Evolutionary conservation across 2,329 filamentous ascomycete species (phyloP), one percentile per base, ranked within the genome.

Genomic region (Diplodia seriata): DNA sequence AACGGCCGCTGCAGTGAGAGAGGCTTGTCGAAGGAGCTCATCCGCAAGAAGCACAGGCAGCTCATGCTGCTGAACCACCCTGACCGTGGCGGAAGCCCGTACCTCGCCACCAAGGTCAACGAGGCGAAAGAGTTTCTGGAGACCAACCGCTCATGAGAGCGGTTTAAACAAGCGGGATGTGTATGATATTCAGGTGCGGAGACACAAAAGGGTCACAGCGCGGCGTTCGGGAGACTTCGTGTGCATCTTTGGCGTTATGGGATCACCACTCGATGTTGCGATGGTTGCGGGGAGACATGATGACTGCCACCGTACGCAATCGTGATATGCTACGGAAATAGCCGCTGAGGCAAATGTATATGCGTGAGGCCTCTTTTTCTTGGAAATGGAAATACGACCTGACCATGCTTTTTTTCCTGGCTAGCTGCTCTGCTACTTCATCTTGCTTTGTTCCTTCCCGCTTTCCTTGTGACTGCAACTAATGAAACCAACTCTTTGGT

Each of bases 1-100:
- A 33, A 68, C 18, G 18, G 23, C 4, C 47, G 14, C 18, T 31
- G 2, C 53, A 98, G 94, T 71, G 95, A 99, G 82, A 88, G 93
- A 70, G 88, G 89, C 73, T 78, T 97, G 70, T 95, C 90, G 69
- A 97, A 96, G 81, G 94, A 98, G 56, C 95, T 97, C 78, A 85
- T 99, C 74, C 92, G 95, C 78, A 97, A 97, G 83, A 93, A 94
- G 74, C 95, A 99, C 82, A 90, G 95, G 71, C 93, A 90, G 66
- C 88, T 98, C 72, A 99, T 99, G 94, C 88, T 99, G 68, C 85
- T 97, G 72, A 99, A 99, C 85, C 95, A 99, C 80, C 95, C 95
- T 71, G 95, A 99, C 85, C 91, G 95, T 77, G 95, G 95, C 72
- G 95, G 95, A 49, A 97, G 93, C 77, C 95, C 95, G 8, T 99